Conservation (phyloP, 805 yeast genomes). For the Barnettozyma wickerhamii region DNA sequence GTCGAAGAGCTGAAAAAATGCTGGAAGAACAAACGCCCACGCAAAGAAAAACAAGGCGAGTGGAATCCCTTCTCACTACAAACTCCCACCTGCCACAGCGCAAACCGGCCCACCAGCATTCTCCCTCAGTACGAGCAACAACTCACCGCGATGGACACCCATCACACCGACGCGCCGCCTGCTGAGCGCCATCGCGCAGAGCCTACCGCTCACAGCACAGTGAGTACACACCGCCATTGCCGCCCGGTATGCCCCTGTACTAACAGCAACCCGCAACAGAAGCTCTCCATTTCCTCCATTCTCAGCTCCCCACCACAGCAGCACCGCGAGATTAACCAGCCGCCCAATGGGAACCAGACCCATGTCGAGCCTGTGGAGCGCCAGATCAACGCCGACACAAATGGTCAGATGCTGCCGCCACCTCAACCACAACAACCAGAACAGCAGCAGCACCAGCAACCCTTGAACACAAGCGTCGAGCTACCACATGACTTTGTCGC, state of each 20-base stretch:
- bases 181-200: background rate
- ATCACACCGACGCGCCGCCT: background rate
- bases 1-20: background rate
- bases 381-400: background rate
- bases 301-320: constrained; percentile 5
- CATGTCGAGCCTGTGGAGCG: too few relatives aligned
- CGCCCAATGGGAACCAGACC: too few relatives aligned
- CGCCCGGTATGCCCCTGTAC: background rate
- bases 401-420: background rate
- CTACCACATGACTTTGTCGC: constrained; percentile 14
- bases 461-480: background rate
- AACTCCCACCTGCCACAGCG: background rate
- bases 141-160: background rate
- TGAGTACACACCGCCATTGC: constrained; percentile 1
- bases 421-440: background rate
- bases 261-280: constrained; percentile 2
- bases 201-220: background rate
- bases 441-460: background rate
- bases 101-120: too few relatives aligned
- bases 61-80: constrained; percentile 3
- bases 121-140: constrained; percentile 3
- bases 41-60: constrained; percentile 8
- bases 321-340: background rate
- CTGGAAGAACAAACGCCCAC: constrained; percentile 2
- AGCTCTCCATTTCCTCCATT: constrained; percentile 4